A percentile compares a stretch with the other conserved stretches of the same genome.
Conservation (phyloP, 345 rosid genomes). For the Lepidium sativum region DNA sequence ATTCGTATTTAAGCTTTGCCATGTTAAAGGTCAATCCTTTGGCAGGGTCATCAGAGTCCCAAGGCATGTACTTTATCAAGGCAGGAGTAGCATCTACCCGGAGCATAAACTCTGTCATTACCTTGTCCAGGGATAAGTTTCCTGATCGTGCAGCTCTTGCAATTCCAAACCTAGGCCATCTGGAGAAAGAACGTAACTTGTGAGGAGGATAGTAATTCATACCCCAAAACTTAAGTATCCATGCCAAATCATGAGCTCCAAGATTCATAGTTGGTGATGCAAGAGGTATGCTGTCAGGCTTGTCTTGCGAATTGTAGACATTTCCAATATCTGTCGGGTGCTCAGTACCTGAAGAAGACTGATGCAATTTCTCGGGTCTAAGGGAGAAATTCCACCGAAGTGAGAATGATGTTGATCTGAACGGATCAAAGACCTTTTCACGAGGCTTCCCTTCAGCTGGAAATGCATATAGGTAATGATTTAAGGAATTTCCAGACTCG, state of each 20-base stretch:
- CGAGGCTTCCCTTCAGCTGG: slow-evolving; percentile 79
- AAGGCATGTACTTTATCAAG: slow-evolving; percentile 58
- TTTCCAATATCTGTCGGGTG: slow-evolving; percentile 15
- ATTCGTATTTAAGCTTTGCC: slow-evolving; percentile 78
- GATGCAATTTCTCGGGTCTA: slow-evolving; percentile 49
- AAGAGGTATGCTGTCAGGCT: slow-evolving; percentile 35
- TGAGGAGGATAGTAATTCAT: slow-evolving; percentile 91
- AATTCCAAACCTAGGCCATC: slow-evolving; percentile 94
- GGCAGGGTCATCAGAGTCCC: slow-evolving; percentile 92
- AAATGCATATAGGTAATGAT: slow-evolving; percentile 88
- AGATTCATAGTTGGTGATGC: slow-evolving; percentile 58
- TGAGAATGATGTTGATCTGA: slow-evolving; percentile 92
- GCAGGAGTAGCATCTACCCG: slow-evolving; percentile 80
- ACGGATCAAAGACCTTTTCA: slow-evolving; percentile 81
- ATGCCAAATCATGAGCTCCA: slow-evolving; percentile 97
- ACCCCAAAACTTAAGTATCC: slow-evolving; percentile 76
- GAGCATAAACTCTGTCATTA: slow-evolving; percentile 93
- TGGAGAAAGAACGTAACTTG: slow-evolving; percentile 78
- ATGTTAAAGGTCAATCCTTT: slow-evolving; percentile 73
- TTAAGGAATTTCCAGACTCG: slow-evolving; percentile 75
- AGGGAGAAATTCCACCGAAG: slow-evolving; percentile 84
- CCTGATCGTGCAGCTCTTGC: slow-evolving; percentile 81
- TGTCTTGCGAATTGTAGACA: slow-evolving; percentile 11
- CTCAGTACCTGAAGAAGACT: slow-evolving; percentile 36
- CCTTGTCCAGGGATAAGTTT: slow-evolving; percentile 83